Evolutionary conservation across 2,329 filamentous ascomycete species (phyloP).

Genomic region (Akanthomyces lecanii): DNA sequence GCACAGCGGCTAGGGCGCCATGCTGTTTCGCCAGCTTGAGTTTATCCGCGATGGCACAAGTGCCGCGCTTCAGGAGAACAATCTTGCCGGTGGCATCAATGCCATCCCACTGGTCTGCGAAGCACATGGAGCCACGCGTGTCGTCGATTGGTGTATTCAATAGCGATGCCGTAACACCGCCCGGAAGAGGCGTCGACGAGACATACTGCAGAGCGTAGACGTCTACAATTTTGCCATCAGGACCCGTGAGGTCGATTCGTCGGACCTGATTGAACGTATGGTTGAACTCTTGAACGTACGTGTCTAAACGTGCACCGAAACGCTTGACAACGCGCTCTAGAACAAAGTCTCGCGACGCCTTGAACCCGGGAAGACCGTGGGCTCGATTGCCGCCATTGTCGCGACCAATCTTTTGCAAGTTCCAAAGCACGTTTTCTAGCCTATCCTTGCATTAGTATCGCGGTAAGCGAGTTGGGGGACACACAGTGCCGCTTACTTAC

Average conservation of each 20-base stretch:
- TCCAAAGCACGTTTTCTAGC: slow-evolving; percentile 49
- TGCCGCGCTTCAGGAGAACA: slow-evolving; percentile 41
- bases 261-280: slow-evolving; percentile 41
- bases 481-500: slow-evolving; percentile 19
- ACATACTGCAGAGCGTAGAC: slow-evolving; percentile 45
- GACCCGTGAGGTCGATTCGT: slow-evolving; percentile 41
- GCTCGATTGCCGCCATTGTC: slow-evolving; percentile 57
- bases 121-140: slow-evolving; percentile 34
- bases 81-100: slow-evolving; percentile 40
- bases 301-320: slow-evolving; percentile 40
- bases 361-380: slow-evolving; percentile 56
- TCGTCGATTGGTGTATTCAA: slow-evolving; percentile 35
- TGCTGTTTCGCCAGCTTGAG: slow-evolving; percentile 37
- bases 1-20: slow-evolving; percentile 43
- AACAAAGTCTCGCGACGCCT: slow-evolving; percentile 54
- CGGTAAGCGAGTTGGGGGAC: not conserved
- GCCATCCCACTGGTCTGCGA: slow-evolving; percentile 38
- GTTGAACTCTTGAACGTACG: slow-evolving; percentile 43
- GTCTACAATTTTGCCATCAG: slow-evolving; percentile 30
- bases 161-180: slow-evolving; percentile 31
- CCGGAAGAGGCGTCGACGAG: slow-evolving; percentile 37
- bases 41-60: slow-evolving; percentile 40
- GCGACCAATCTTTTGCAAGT: slow-evolving; percentile 50
- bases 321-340: slow-evolving; percentile 40
- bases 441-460: slow-evolving; percentile 30